Base-by-base conservation (phyloP, 352 stramenopile genomes). In the Thraustochytrium sp. region DNA sequence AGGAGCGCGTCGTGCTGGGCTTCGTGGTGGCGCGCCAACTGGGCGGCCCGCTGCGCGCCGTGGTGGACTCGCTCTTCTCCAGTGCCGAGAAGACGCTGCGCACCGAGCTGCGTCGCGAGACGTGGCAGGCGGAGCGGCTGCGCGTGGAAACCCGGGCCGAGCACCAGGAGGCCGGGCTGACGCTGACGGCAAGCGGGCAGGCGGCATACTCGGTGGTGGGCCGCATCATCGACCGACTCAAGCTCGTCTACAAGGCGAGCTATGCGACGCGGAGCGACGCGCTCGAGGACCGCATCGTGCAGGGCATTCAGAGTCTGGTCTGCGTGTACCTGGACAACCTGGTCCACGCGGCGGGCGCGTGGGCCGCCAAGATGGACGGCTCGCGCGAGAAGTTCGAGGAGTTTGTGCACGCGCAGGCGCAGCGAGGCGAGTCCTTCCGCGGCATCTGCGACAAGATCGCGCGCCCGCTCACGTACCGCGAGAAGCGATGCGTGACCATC, bases 361-460 rank as follows among this genome's bases (percentile, higher is more conserved):
- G 65, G 65, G 9, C 65, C 0, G 65, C 65, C 29, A 62, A 77
- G 37, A 23, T 77, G 18, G 65, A 77, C 31, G 65, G 65, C 29
- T 77, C 65, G 8, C 42, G 65, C 13, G 65, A 77, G 16, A 77
- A 77, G 4, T 77, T 77, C n/a, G 65, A 77, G 31, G 65, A 77
- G 46, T 77, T 77, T 77, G 42, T 77, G 0, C 1, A 64, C 8
- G 42, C 65, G 16, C 42, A 77, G 34, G 36, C 42, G 46, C 65
- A 36, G 29, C 65, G 65, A 0, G 65, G 65, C 18, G 65, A 77
- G 31, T 40, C 40, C 11, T 77, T 55, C 31, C 65, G 31, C 2
- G 49, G 65, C 26, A 62, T 77, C 34, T 77, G 65, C 65, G 29
- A 23, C 42, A 77, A 77, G 65, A 77, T 77, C 26, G 36, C 29